These are phyloP conservation scores for Candida pseudofarinosa DNA, from an alignment of 805 yeast genomes.

Conservation along the genomic window DNA sequence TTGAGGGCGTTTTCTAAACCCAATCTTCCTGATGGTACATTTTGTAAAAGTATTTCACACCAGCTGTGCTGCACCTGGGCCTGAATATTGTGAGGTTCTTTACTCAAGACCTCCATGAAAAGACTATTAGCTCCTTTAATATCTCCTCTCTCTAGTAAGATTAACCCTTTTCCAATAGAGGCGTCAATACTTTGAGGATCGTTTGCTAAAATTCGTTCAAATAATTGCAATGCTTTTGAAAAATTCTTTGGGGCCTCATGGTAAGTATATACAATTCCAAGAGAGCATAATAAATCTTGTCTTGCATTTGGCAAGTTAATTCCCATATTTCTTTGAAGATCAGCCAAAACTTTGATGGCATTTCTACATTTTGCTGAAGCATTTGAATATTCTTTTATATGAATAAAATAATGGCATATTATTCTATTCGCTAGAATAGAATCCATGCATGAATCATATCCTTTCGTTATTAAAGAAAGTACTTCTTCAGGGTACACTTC, in stretches of 20 bases:
- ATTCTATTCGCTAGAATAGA: conserved; percentile 66
- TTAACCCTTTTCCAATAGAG: conserved; percentile 75
- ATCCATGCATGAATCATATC: conserved; percentile 34
- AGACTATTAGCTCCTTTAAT: conserved; percentile 50
- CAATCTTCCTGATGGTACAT: conserved; percentile 48
- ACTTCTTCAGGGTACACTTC: conserved; percentile 45
- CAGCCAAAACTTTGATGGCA: conserved; percentile 55
- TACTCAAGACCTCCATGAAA: conserved; percentile 47
- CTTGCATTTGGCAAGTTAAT: conserved; percentile 48
- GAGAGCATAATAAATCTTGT: conserved; percentile 55
- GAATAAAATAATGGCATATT: conserved; percentile 54
- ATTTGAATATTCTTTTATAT: conserved; percentile 57
- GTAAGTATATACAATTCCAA: conserved; percentile 77
- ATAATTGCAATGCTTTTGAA: conserved; percentile 66
- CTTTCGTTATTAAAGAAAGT: conserved; percentile 47
- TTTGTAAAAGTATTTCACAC: conserved; percentile 61
- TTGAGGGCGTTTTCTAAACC: conserved; percentile 43
- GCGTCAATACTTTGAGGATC: conserved; percentile 54
- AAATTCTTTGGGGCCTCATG: conserved; percentile 89
- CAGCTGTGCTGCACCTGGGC: conserved; percentile 73
- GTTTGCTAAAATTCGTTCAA: conserved; percentile 51
- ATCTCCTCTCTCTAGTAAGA: conserved; percentile 63
- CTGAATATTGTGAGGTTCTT: conserved; percentile 48
- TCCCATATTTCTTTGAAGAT: conserved; percentile 43
- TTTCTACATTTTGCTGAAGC: conserved; percentile 58